A percentile compares a stretch with the other conserved stretches of the same genome.
phyloP scores from a whole-genome alignment of 2,329 filamentous ascomycete species.

The Laburnicola sp. region DNA sequence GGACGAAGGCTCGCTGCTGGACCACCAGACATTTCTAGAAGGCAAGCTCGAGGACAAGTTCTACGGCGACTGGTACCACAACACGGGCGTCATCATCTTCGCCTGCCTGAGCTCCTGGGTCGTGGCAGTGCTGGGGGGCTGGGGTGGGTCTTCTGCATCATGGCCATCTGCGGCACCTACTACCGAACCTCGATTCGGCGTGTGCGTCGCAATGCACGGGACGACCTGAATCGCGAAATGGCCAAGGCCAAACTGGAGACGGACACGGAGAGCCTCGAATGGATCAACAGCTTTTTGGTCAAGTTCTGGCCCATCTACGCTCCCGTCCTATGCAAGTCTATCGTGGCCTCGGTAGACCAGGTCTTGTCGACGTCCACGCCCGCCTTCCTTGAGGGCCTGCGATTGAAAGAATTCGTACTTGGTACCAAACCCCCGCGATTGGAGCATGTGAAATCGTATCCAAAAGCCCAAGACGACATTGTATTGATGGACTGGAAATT shows the following conservation, averaged over 20 bases:
- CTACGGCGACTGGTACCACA: constrained; percentile 98
- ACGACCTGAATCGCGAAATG: constrained; percentile 89
- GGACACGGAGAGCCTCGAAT: constrained; percentile 90
- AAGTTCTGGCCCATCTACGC: constrained; percentile 99
- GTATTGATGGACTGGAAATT: constrained; percentile 99
- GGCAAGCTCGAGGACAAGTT: constrained; percentile 82
- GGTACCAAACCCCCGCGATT: constrained; percentile 93
- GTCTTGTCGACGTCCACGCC: constrained; percentile 91
- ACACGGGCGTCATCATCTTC: constrained; percentile 90
- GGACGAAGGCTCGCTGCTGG: constrained; percentile 68
- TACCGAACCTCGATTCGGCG: constrained; percentile 94
- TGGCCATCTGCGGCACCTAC: constrained; percentile 90
- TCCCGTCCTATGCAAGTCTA: constrained; percentile 86
- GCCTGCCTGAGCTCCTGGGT: constrained; percentile 90
- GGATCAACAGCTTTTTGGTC: constrained; percentile 98
- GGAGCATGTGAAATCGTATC: constrained; percentile 98
- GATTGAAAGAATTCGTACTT: constrained; percentile 89
- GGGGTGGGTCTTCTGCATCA: constrained; percentile 89
- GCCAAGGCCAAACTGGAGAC: constrained; percentile 84
- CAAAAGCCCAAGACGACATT: constrained; percentile 90
- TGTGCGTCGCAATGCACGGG: constrained; percentile 91
- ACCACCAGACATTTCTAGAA: constrained; percentile 88
- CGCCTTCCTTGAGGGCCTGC: constrained; percentile 87
- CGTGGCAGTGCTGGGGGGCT: constrained; percentile 86
- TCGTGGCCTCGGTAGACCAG: constrained; percentile 93